Base-by-base conservation (phyloP, 2,329 filamentous ascomycete genomes). In the Penicillium griseofulvum region DNA sequence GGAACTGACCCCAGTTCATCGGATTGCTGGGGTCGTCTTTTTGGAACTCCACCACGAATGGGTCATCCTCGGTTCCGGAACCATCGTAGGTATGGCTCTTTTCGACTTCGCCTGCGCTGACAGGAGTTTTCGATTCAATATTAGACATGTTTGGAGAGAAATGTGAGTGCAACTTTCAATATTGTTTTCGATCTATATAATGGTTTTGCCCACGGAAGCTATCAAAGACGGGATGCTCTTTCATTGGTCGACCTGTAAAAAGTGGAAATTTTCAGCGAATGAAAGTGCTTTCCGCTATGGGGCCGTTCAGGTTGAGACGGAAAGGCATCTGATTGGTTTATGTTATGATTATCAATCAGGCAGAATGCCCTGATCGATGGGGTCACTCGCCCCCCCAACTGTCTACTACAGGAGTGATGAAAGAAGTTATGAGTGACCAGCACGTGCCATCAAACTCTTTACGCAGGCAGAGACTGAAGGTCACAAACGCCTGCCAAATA, bases 11-110 rank as follows among this genome's bases (percentile, higher is more conserved):
- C 28, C 51, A 60, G 16, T 56, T 33, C 56, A 60, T 58, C 1
- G 55, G 58, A 45, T 60, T 48, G 1, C 58, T 39, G 8, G 34
- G 34, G 26, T 60, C 58, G 4, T 56, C 28, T 37, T 37, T 37
- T 37, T 37, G 36, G 17, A 37, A 37, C 8, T 48, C 41, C 2
- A 60, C 36, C 51, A 54, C 54, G 3, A 51, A 52, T 12, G 58
- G 58, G 28, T 58, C 43, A 11, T 58, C 43, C 11, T 54, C 56
- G 12, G 55, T 60, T n/a, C 58, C 58, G 0, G 46, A 34, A 1
- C 58, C 58, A 36, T 37, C 8, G 37, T 60, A 54, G 2, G 29
- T 9, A 22, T 56, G 43, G 8, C 51, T 31, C 42, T 31, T 12
- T 56, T 49, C 8, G 29, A 26, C n/a, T 44, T 24, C 37, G 16